Conservation (phyloP, 257 asterid genomes). For the Nicotiana tabacum region DNA sequence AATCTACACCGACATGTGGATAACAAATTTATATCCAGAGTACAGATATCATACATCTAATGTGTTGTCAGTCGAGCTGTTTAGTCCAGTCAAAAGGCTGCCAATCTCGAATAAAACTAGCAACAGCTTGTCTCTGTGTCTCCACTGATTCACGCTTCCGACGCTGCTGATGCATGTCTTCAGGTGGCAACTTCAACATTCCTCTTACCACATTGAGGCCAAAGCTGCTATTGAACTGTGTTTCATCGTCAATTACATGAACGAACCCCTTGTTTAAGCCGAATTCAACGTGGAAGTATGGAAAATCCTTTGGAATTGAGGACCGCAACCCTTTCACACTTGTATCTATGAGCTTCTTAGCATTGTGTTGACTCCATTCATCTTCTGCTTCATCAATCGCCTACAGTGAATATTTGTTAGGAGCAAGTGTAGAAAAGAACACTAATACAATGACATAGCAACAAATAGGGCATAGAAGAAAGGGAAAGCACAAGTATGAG, state of each 20-base stretch:
- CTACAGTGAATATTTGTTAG: slow-evolving; percentile 27
- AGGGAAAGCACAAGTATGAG: neutral
- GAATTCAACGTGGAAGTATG: slow-evolving; percentile 92
- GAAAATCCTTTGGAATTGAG: slow-evolving; percentile 88
- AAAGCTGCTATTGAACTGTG: slow-evolving; percentile 63
- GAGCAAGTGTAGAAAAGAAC: neutral
- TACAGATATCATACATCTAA: neutral
- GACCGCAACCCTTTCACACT: slow-evolving; percentile 75
- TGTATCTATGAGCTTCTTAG: slow-evolving; percentile 93
- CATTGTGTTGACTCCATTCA: slow-evolving; percentile 97
- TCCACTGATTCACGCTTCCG: slow-evolving; percentile 61
- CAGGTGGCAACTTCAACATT: slow-evolving; percentile 70
- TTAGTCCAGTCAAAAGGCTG: slow-evolving; percentile 88
- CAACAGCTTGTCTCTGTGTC: slow-evolving; percentile 62
- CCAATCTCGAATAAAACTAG: slow-evolving; percentile 63
- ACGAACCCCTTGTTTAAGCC: slow-evolving; percentile 78
- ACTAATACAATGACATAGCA: neutral
- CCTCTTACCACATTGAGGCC: slow-evolving; percentile 84
- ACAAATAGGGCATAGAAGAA: neutral
- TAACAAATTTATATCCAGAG: neutral
- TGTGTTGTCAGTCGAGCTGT: slow-evolving; percentile 31
- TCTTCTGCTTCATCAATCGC: slow-evolving; percentile 98
- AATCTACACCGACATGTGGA: neutral
- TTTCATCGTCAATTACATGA: slow-evolving; percentile 92
- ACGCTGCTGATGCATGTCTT: slow-evolving; percentile 83